Evolutionary conservation across 2,329 filamentous ascomycete genomes (phyloP), one percentile per base, ranked within the genome.

Genomic region (Tolypocladium inflatum): DNA sequence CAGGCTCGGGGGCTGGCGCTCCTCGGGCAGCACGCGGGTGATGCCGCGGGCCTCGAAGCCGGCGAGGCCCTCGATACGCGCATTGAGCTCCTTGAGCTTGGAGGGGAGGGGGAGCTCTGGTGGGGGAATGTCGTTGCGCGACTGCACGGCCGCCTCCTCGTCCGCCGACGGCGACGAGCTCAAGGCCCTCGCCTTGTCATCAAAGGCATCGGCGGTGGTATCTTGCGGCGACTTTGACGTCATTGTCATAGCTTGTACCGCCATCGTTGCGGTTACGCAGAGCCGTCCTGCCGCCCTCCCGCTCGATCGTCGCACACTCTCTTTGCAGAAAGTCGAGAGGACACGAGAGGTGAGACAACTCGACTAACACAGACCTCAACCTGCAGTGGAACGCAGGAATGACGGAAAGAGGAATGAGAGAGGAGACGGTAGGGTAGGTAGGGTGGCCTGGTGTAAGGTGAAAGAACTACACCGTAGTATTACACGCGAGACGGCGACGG

Each of bases 31-130:
- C 0, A 76, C 74, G 21, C 74, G 73, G 13, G 68, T 65, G 53
- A 76, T 76, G 2, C 74, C 74, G 26, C 74, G 68, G 2, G 72
- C 67, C 59, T 76, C 74, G 56, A 76, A 70, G 8, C 72, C 72
- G 6, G 71, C 65, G 21, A 74, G 62, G 33, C 60, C 55, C 53
- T 71, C 69, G 37, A 72, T 66, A 26, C 65, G 61, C 37, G 59
- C 55, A 57, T 70, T 71, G 33, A 64, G 21, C 15, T 45, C 42
- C 48, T 42, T 59, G 41, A 57, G 17, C 30, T 38, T 60, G 19
- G 55, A 55, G 30, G 10, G 48, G 9, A 51, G 10, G 10, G 17
- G 48, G n/a, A 51, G 30, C 48, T 51, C 30, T 4, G 30, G 30
- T 2, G 9, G 30, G 30, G 48, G 48, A 2, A 35, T 39, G 55